Evolutionary conservation across 371 early-diverging fungal species (phyloP).

Genomic region (Haplosporangium sp.): DNA sequence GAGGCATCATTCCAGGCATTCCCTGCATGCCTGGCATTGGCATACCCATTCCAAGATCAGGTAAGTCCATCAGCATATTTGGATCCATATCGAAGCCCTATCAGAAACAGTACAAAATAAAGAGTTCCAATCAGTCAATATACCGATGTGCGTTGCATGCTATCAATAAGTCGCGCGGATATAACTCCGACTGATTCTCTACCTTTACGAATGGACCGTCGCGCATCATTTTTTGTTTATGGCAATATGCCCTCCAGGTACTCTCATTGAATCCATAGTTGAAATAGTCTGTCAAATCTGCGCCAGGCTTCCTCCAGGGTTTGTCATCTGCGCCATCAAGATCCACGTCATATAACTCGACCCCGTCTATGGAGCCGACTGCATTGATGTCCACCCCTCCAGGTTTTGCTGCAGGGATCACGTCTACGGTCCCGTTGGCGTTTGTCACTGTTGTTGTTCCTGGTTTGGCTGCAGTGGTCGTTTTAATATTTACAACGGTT

Average conservation of each 20-base stretch:
- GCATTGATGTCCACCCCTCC: slow-evolving; percentile 77
- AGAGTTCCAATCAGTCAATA: background rate
- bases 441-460: slow-evolving; percentile 47
- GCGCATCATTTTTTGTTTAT: slow-evolving; percentile 87
- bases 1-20: background rate
- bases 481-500: slow-evolving; percentile 73
- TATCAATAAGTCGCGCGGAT: too few species aligned
- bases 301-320: slow-evolving; percentile 98
- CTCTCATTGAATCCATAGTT: slow-evolving; percentile 98
- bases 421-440: slow-evolving; percentile 44
- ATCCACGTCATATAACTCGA: slow-evolving; percentile 88
- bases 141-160: too few species aligned
- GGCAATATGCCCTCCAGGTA: slow-evolving; percentile 93
- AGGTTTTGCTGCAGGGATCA: slow-evolving; percentile 54
- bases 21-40: slow-evolving; percentile 17
- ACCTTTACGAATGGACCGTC: slow-evolving; percentile 59
- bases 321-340: slow-evolving; percentile 92
- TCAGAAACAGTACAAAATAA: background rate
- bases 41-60: slow-evolving; percentile 35
- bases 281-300: slow-evolving; percentile 98
- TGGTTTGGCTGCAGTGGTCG: slow-evolving; percentile 47
- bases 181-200: too few species aligned
- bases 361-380: slow-evolving; percentile 81
- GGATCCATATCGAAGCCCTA: slow-evolving; percentile 51
- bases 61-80: slow-evolving; percentile 40